phyloP scores from a whole-genome alignment of 2,329 filamentous ascomycete species.

The Colletotrichum somersetense region DNA sequence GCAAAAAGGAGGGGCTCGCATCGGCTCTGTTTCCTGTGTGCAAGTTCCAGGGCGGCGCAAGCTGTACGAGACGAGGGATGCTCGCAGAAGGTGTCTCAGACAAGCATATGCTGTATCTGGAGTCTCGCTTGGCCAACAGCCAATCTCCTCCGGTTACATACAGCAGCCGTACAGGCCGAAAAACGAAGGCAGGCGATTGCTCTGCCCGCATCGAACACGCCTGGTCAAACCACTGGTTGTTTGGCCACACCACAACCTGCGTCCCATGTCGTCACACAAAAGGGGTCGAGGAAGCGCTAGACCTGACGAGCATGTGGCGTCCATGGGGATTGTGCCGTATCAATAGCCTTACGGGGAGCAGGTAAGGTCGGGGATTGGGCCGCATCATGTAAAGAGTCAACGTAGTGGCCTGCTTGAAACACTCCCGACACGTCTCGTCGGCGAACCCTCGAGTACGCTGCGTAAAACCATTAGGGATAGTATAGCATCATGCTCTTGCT shows the following conservation, averaged over 20 bases:
- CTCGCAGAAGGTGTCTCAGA: slow-evolving; percentile 34
- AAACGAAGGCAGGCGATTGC: slow-evolving; percentile 23
- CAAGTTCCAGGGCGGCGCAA: slow-evolving; percentile 16
- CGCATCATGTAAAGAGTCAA: slow-evolving; percentile 31
- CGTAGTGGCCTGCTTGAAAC: slow-evolving; percentile 34
- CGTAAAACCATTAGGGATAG: slow-evolving; percentile 12
- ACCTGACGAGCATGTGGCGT: slow-evolving; percentile 31
- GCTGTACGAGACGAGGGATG: neutral
- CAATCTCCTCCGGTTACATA: slow-evolving; percentile 38
- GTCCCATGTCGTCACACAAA: slow-evolving; percentile 28
- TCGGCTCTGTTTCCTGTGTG: slow-evolving; percentile 29
- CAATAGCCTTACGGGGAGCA: neutral
- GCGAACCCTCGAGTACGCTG: slow-evolving; percentile 8
- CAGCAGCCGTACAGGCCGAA: slow-evolving; percentile 24
- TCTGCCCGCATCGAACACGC: slow-evolving; percentile 25
- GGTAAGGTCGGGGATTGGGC: neutral
- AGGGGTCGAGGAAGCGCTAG: slow-evolving; percentile 9
- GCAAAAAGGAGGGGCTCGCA: neutral
- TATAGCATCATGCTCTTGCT: slow-evolving; percentile 5
- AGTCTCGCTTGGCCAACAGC: slow-evolving; percentile 32
- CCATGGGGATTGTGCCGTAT: slow-evolving; percentile 7
- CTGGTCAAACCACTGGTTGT: slow-evolving; percentile 28
- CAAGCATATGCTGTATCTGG: slow-evolving; percentile 30
- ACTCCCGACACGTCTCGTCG: slow-evolving; percentile 16
- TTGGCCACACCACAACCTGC: neutral